Percentiles rank a stretch among this genome's conserved stretches.
Conservation (phyloP, 2,329 filamentous ascomycete genomes). For the Apiospora koreana region DNA sequence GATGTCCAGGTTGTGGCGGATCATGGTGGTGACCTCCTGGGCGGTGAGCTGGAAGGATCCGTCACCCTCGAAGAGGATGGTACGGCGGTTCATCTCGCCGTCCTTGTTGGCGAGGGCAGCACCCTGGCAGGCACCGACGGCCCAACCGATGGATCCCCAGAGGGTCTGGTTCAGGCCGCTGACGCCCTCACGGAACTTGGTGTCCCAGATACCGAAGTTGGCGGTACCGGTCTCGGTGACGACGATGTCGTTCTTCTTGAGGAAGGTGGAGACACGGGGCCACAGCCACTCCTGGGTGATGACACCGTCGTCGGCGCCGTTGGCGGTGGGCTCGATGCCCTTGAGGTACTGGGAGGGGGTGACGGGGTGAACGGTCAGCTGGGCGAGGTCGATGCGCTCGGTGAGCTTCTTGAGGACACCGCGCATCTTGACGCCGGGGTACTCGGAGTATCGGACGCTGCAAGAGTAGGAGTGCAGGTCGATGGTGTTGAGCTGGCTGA, state of each 20-base stretch:
- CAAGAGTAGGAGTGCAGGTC: constrained; percentile 77
- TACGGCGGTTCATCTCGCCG: constrained; percentile 53
- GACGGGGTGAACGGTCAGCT: constrained; percentile 54
- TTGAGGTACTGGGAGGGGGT: constrained; percentile 50
- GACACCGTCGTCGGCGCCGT: constrained; percentile 38
- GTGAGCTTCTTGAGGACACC: constrained; percentile 74
- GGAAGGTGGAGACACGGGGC: constrained; percentile 73
- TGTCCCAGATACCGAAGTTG: constrained; percentile 88
- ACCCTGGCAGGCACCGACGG: constrained; percentile 58
- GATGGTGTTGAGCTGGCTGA: constrained; percentile 75
- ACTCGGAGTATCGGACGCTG: constrained; percentile 75
- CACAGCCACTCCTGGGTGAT: constrained; percentile 78
- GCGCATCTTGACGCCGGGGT: constrained; percentile 76
- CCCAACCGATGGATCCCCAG: constrained; percentile 67
- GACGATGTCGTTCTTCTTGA: constrained; percentile 72
- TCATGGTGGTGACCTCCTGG: constrained; percentile 83
- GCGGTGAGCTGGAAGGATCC: constrained; percentile 83
- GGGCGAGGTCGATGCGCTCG: constrained; percentile 55
- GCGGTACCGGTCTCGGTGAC: constrained; percentile 87
- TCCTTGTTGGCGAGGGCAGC: constrained; percentile 78
- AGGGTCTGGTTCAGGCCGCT: constrained; percentile 79
- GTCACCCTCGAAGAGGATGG: constrained; percentile 86
- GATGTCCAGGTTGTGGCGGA: constrained; percentile 70
- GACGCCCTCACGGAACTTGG: constrained; percentile 75
- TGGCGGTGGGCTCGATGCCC: constrained; percentile 41